Evolutionary conservation across 129 eudicot species (phyloP), one percentile per base, ranked within the genome.

Genomic region (Centaurea solstitialis): DNA sequence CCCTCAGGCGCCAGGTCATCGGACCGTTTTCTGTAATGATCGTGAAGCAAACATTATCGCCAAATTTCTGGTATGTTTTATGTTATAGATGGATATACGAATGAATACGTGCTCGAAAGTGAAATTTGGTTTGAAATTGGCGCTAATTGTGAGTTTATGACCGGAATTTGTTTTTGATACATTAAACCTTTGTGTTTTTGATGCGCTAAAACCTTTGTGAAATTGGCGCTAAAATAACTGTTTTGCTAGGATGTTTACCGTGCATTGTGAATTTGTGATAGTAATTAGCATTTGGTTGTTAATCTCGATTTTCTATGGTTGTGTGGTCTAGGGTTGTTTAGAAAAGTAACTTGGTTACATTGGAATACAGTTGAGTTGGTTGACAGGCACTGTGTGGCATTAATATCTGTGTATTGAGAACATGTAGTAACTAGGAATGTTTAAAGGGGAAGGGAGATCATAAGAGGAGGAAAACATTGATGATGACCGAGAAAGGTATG

Each of bases 1-100:
- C 70, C 99, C 98, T 18, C 99, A 96, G 86, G 97, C 99, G 28
- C 99, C 99, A 4, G 88, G 93, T 80, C 90, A 93, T 80, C 96
- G 99, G 17, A 93, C 98, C 70, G 89, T 96, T 45, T 93, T 86
- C 59, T 93, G 98, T 76, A 96, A 96, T 80, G 98, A 96, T 86
- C 97, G 95, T 0, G 98, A 96, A 2, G 93, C 91, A 9, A 96
- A 96, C 76, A 75, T 79, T 35, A 90, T 93, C 53, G 92, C 92
- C 68, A 84, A 91, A 77, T 96, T 76, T 84, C 92, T 88, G 95
- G 99, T 94, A 0, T 39, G 79, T 40, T 18, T 18, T 18, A 17
- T 82, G 30, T 26, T 26, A n/a, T n/a, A n/a, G n/a, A n/a, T 4
- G 47, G 22, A 2, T 18, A 77, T 39, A 30, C 4, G 18, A 66